phyloP scores from a whole-genome alignment of 2,329 filamentous ascomycete genomes.

The Hymenoscyphus linearis region DNA sequence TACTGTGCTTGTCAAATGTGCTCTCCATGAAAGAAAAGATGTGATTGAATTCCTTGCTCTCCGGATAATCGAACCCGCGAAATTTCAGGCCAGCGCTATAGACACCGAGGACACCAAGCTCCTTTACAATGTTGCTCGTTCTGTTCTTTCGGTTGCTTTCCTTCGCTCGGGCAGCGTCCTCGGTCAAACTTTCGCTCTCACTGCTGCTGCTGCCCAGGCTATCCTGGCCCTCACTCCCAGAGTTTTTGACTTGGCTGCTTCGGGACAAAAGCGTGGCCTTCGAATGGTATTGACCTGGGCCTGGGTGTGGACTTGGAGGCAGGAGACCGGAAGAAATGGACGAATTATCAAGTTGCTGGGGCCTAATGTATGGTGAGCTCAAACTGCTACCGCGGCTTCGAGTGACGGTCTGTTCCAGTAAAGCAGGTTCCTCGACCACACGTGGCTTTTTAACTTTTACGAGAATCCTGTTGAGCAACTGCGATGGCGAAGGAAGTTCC shows the following conservation, averaged over 20 bases:
- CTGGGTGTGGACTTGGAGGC: slow-evolving; percentile 44
- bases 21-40: slow-evolving; percentile 93
- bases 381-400: slow-evolving; percentile 63
- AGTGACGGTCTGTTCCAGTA: slow-evolving; percentile 42
- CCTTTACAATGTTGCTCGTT: slow-evolving; percentile 78
- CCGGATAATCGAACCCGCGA: slow-evolving; percentile 68
- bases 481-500: slow-evolving; percentile 76
- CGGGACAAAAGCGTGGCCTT: slow-evolving; percentile 17
- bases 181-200: slow-evolving; percentile 68
- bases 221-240: slow-evolving; percentile 37
- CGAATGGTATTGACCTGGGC: not conserved
- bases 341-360: slow-evolving; percentile 53
- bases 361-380: slow-evolving; percentile 68
- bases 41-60: slow-evolving; percentile 86
- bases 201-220: slow-evolving; percentile 60
- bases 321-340: slow-evolving; percentile 47
- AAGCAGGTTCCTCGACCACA: slow-evolving; percentile 32
- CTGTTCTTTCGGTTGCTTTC: slow-evolving; percentile 55
- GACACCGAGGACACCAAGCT: slow-evolving; percentile 80
- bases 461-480: slow-evolving; percentile 76
- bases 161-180: slow-evolving; percentile 44
- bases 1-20: slow-evolving; percentile 76
- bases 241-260: slow-evolving; percentile 20
- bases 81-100: slow-evolving; percentile 74
- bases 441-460: slow-evolving; percentile 88